A percentile compares a stretch with the other conserved stretches of the same genome.
Evolutionary conservation across 495 filamentous ascomycete species (phyloP).

Genomic region (Annulohypoxylon nitens): DNA sequence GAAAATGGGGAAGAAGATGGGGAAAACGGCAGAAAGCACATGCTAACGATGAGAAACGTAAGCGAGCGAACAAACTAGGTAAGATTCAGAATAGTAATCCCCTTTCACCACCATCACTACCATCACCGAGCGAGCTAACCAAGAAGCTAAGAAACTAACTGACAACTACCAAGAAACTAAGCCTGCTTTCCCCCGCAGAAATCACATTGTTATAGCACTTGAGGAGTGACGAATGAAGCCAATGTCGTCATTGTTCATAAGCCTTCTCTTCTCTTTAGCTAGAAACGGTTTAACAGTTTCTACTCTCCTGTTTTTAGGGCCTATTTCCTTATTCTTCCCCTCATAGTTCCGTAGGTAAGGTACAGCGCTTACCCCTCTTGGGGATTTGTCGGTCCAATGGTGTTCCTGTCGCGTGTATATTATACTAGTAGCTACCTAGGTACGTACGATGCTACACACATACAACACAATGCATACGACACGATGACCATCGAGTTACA

Average conservation of each 20-base stretch:
- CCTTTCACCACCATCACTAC: neutral
- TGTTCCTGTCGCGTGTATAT: neutral
- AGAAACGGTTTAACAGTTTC: slow-evolving; percentile 35
- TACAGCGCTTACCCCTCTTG: slow-evolving; percentile 13
- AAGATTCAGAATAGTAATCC: slow-evolving; percentile 26
- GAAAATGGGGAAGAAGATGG: slow-evolving; percentile 33
- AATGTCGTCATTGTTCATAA: slow-evolving; percentile 36
- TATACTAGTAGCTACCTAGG: neutral
- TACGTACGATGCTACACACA: neutral
- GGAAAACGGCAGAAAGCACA: slow-evolving; percentile 19
- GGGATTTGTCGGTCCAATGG: slow-evolving; percentile 8
- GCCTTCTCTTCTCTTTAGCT: slow-evolving; percentile 3
- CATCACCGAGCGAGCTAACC: too few relatives aligned
- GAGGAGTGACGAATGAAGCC: slow-evolving; percentile 22
- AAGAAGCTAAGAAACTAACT: slow-evolving; percentile 7
- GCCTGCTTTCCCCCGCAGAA: slow-evolving; percentile 31
- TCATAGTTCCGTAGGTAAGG: slow-evolving; percentile 13
- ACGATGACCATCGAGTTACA: slow-evolving; percentile 1
- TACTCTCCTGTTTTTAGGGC: neutral
- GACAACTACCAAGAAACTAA: slow-evolving; percentile 11
- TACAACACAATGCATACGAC: slow-evolving; percentile 4
- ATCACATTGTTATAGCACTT: neutral
- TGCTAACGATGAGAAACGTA: slow-evolving; percentile 14
- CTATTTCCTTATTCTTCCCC: slow-evolving; percentile 9
- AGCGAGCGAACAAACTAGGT: slow-evolving; percentile 4